Evolutionary conservation across 768 basidiomycete species (phyloP).

Genomic region (Cystofilobasidium bisporidii): DNA sequence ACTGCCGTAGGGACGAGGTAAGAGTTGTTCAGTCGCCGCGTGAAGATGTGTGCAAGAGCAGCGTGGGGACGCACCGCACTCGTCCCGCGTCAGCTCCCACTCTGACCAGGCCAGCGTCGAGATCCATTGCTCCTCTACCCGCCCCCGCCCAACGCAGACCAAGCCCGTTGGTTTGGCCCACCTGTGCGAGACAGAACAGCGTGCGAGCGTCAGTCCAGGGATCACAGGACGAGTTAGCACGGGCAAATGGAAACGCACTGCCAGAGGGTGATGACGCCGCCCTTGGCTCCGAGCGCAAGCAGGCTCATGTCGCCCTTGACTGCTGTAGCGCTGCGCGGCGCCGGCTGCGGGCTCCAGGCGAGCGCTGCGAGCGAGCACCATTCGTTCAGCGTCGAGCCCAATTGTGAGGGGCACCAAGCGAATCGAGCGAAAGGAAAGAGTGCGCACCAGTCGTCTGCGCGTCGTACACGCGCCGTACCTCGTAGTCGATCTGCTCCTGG

Average conservation of each 20-base stretch:
- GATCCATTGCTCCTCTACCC: not conserved
- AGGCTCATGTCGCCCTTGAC: not conserved
- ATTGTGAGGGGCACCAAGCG: not conserved
- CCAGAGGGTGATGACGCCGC: slow-evolving; percentile 7
- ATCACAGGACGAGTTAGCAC: not conserved
- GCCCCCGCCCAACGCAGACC: not conserved
- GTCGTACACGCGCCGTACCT: slow-evolving; percentile 10
- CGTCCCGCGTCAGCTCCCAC: not conserved
- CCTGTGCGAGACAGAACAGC: not conserved
- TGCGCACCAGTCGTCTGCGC: slow-evolving; percentile 11
- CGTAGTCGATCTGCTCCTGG: not conserved
- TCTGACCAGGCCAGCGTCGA: not conserved
- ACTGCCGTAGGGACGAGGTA: not conserved
- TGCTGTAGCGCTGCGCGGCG: not conserved
- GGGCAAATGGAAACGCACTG: not conserved
- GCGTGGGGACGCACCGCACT: not conserved
- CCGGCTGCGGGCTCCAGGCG: not conserved
- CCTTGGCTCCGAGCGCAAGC: slow-evolving; percentile 4
- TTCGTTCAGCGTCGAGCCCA: not conserved
- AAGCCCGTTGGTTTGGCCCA: not conserved
- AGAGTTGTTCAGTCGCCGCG: too few relatives aligned
- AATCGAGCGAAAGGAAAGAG: not conserved
- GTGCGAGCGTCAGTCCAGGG: not conserved
- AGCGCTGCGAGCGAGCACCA: not conserved
- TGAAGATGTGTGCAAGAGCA: too few relatives aligned